Evolutionary conservation across 139 green algal species (phyloP).

Genomic region (Chlamydomonas sp.): DNA sequence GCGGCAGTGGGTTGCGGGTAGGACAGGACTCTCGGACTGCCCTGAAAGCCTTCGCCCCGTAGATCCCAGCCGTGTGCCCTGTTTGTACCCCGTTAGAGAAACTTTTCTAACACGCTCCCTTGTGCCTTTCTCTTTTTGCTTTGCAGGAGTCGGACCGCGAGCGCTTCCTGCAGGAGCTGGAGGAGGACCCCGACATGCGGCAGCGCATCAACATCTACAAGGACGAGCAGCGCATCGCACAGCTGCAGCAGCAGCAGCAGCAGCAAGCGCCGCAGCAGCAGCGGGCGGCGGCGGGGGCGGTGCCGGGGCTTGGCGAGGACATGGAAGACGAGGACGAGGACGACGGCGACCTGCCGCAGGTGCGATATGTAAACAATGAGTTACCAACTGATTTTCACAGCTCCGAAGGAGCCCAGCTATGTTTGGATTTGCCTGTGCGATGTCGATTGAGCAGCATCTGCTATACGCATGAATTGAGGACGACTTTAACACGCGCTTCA

Average conservation of each 20-base stretch:
- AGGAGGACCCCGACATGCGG: conserved; percentile 67
- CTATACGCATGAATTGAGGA: no score
- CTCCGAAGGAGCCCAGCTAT: not conserved
- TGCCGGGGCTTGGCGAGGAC: conserved; percentile 13
- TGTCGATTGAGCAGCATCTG: not conserved
- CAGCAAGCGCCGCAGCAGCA: not conserved
- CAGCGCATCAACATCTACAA: conserved; percentile 59
- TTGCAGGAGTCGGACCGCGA: conserved; percentile 74
- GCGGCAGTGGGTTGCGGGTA: no score
- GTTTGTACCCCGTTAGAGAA: not conserved
- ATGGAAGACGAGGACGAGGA: conserved; percentile 57
- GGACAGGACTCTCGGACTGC: no score
- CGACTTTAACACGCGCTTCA: no score
- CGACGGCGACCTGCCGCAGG: conserved; percentile 62
- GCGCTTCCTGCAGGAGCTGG: conserved; percentile 83
- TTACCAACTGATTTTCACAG: not conserved
- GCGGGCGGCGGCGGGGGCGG: not conserved
- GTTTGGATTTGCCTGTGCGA: not conserved
- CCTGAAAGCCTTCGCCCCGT: no score
- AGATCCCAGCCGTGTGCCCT: not conserved
- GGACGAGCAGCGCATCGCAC: conserved; percentile 32
- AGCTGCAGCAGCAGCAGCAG: conserved; percentile 16
- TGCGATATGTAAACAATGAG: not conserved
- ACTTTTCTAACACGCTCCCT: not conserved
- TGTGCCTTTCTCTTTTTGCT: not conserved